Evolutionary conservation across 805 yeast genomes (phyloP), one percentile per base, ranked within the genome.

Genomic region (Candida loeiensis): DNA sequence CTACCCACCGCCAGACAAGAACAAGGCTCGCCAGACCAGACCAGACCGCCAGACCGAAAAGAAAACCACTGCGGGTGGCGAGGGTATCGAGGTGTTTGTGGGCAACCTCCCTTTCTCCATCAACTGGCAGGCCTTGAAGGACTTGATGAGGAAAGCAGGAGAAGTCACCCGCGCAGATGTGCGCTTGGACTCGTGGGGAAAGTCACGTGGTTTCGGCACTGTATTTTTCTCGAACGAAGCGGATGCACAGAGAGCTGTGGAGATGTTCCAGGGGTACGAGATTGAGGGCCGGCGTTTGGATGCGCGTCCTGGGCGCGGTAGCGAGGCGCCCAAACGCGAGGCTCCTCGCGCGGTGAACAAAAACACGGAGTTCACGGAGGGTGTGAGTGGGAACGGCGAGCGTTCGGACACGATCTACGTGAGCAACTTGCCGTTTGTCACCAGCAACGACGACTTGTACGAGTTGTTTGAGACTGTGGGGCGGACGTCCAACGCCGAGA

Each of bases 381-480:
- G 80, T 40, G 89, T 85, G 31, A 52, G 58, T 6, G 85, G 83
- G 2, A 79, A 77, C 36, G 81, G 79, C 36, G 76, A 69, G 24
- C 71, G 76, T 16, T 56, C 64, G 11, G 63, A 54, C 43, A 59
- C 62, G 13, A 74, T 91, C 33, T 84, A 65, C 56, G 89, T 85
- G 16, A 74, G 73, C 33, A 91, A 91, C 66, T 69, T 91, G 55
- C 98, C 98, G 21, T 87, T 78, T 73, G 82, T 89, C 38, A 90
- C 97, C n/a, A 78, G 88, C 22, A 80, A 82, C 49, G 80, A 82
- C 43, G 97, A 91, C 62, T 73, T 91, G 48, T 77, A 71, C 48
- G 96, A 90, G 49, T 73, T 91, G 44, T 90, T 90, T 58, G 91
- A 83, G 58, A 82, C 91, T 26, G 77, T 89, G 40, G 95, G 96